phyloP scores from a whole-genome alignment of 768 basidiomycete genomes.

The Macrolepiota fuliginosa region DNA sequence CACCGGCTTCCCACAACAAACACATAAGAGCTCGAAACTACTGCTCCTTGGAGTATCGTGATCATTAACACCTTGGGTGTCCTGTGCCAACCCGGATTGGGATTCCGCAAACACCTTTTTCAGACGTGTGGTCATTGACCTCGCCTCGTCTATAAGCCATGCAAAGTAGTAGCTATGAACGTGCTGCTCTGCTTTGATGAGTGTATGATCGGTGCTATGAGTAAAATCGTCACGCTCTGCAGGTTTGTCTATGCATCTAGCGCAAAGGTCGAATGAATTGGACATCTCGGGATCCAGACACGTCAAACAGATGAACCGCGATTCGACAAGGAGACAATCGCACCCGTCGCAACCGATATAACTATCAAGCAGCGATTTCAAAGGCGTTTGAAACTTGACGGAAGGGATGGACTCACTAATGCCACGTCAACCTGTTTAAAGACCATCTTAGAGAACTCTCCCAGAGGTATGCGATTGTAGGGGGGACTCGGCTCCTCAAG shows the following conservation, averaged over 20 bases:
- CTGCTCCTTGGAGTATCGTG: background rate
- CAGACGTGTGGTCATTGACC: background rate
- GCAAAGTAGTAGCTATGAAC: background rate
- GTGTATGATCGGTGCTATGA: slow-evolving; percentile 5
- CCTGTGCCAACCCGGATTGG: background rate
- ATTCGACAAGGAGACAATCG: slow-evolving; percentile 27
- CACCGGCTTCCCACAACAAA: background rate
- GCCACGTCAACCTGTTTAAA: slow-evolving; percentile 32
- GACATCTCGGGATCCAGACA: slow-evolving; percentile 34
- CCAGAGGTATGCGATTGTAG: slow-evolving; percentile 32
- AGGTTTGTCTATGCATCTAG: background rate
- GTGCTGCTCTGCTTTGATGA: slow-evolving; percentile 2
- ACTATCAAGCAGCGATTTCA: slow-evolving; percentile 9
- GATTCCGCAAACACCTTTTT: background rate
- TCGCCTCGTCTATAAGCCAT: background rate
- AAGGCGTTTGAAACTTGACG: background rate
- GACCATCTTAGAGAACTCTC: slow-evolving; percentile 29
- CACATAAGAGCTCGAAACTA: slow-evolving; percentile 1
- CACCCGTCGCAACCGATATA: slow-evolving; percentile 32
- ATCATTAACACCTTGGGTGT: background rate
- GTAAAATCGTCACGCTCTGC: background rate
- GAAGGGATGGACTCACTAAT: slow-evolving; percentile 25
- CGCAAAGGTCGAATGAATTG: slow-evolving; percentile 11
- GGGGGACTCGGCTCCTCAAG: slow-evolving; percentile 27
- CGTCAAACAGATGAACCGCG: slow-evolving; percentile 28